Base-by-base conservation (phyloP, 257 asterid genomes). In the Haberlea rhodopensis region DNA sequence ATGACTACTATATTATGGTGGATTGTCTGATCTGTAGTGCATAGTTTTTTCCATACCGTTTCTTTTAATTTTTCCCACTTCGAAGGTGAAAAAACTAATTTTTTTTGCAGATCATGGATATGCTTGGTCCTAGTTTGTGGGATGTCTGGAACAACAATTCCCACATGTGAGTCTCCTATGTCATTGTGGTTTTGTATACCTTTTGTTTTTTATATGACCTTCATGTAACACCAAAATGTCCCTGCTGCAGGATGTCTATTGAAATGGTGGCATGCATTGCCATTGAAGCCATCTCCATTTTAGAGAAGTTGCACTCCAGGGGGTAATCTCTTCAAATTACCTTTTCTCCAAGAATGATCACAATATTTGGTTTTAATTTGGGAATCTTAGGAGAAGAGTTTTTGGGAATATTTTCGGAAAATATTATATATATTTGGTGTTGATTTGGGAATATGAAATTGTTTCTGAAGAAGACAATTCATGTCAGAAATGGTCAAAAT, bases 1-100 rank as follows among this genome's bases (percentile, higher is more conserved):
- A 51, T 60, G 81, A 73, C 53, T 83, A 72, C 57, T 73, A 78
- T 52, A 68, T 83, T 48, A 78, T 83, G 89, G 89, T 83, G 76
- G 3, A 68, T 24, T 13, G 19, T 49, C 8, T 53, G 40, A 40
- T 64, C n/a, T 20, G 10, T 46, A 43, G 19, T 27, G 34, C 20
- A 21, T 53, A 62, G 15, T 15, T 22, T n/a, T 29, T 5, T 5
- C 23, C 6, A 28, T 10, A 11, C 4, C 20, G 11, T 25, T 27
- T n/a, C 27, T 57, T 59, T 32, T 5, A 16, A 24, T 31, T 43
- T 29, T 59, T 58, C 24, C 8, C 27, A 10, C 19, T 15, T n/a
- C n/a, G n/a, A 43, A 40, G 20, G 15, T n/a, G 20, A 8, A 25
- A 46, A 20, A 16, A 2, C n/a, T 18, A 18, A 20, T 18, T 58